A percentile compares a stretch with the other conserved stretches of the same genome.
These are phyloP conservation scores for Sporobolomyces phaffii DNA, from an alignment of 768 basidiomycete species.

Conservation along the genomic window DNA sequence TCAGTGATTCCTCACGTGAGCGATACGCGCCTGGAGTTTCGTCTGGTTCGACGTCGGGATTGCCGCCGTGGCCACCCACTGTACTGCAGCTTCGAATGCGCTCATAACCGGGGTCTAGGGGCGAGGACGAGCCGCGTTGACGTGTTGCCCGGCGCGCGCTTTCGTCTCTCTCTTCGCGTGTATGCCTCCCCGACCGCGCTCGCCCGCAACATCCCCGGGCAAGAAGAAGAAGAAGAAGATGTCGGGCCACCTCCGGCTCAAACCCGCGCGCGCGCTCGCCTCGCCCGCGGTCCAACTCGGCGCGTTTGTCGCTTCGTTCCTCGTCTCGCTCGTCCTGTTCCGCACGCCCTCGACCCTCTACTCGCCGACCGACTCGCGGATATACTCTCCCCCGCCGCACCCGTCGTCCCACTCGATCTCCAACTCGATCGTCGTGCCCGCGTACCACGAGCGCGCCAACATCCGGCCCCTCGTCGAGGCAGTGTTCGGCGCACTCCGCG, in stretches of 20 bases:
- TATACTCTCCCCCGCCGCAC: conserved; percentile 12
- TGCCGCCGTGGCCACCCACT: background rate
- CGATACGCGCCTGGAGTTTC: conserved; percentile 19
- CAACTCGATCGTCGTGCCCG: conserved; percentile 40
- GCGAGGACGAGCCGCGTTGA: background rate
- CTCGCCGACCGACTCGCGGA: conserved; percentile 4
- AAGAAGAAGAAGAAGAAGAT: conserved; percentile 10
- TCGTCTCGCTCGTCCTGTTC: conserved; percentile 24
- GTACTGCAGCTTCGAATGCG: conserved; percentile 12
- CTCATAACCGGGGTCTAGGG: background rate
- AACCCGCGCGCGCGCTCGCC: background rate
- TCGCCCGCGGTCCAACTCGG: background rate
- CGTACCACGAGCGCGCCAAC: conserved; percentile 42
- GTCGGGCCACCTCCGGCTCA: background rate
- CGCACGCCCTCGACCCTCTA: conserved; percentile 19
- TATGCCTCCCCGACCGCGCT: background rate
- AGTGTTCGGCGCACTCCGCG: conserved; percentile 31
- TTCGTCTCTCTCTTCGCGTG: background rate
- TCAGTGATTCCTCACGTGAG: background rate
- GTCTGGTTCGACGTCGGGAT: conserved; percentile 5
- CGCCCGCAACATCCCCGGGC: background rate
- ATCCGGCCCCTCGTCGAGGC: conserved; percentile 38
- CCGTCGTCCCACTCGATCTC: conserved; percentile 9
- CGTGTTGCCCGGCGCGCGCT: background rate
- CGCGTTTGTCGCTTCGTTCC: conserved; percentile 10